A percentile compares a stretch with the other conserved stretches of the same genome.
These are phyloP conservation scores for Boletellus sp. DNA, from an alignment of 768 basidiomycete genomes.

Conservation along the genomic window DNA sequence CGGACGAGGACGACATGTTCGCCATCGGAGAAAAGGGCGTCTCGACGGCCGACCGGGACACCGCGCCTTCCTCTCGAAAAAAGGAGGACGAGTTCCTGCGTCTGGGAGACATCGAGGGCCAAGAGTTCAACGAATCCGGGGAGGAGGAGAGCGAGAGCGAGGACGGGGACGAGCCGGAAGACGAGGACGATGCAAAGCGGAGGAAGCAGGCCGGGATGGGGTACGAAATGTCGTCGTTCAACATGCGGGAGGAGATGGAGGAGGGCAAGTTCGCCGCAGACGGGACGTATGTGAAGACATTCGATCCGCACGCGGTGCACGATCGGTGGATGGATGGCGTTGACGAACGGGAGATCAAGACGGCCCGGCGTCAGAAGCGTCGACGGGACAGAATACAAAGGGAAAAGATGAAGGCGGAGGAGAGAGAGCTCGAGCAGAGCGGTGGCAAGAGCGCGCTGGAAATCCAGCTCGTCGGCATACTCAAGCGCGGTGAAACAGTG, in stretches of 20 bases:
- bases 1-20: conserved; percentile 80
- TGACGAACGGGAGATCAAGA: conserved; percentile 81
- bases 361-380: conserved; percentile 71
- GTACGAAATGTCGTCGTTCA: conserved; percentile 90
- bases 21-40: conserved; percentile 60
- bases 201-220: conserved; percentile 88
- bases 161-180: conserved; percentile 44
- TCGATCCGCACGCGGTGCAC: conserved; percentile 88
- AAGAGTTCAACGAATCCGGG: conserved; percentile 62
- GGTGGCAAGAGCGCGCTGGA: conserved; percentile 65
- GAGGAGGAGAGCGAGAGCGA: conserved; percentile 36
- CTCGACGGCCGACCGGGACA: conserved; percentile 38
- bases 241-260: conserved; percentile 99
- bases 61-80: conserved; percentile 47
- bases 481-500: conserved; percentile 90
- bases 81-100: conserved; percentile 74
- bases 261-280: conserved; percentile 97
- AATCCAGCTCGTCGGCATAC: conserved; percentile 61
- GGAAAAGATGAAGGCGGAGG: conserved; percentile 68
- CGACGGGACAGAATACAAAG: conserved; percentile 69
- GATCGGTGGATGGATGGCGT: conserved; percentile 96
- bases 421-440: conserved; percentile 63
- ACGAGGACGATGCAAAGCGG: conserved; percentile 78
- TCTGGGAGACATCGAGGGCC: conserved; percentile 94
- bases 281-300: conserved; percentile 79